Conservation (phyloP, 164 flowering plant species). For the Nymphaea thermarum region DNA sequence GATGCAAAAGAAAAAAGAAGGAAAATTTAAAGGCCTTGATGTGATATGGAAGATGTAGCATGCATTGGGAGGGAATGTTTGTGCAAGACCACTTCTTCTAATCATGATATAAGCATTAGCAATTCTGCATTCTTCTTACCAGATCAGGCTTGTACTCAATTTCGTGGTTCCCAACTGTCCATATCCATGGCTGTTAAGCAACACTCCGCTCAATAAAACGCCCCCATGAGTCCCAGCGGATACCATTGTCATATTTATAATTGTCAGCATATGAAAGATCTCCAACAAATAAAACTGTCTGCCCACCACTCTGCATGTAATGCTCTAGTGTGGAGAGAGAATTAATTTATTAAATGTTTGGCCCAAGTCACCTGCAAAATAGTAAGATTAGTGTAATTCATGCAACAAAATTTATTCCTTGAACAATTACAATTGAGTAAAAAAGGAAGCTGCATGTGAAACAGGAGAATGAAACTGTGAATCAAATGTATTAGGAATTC, state of each 20-base stretch:
- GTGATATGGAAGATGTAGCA: too few relatives aligned
- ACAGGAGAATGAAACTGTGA: too few relatives aligned
- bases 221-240: slow-evolving; percentile 97
- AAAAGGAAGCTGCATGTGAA: too few relatives aligned
- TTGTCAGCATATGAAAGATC: slow-evolving; percentile 98
- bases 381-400: neutral
- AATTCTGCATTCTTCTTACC: slow-evolving; percentile 28
- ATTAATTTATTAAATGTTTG: slow-evolving; percentile 89
- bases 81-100: too few relatives aligned
- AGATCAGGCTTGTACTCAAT: slow-evolving; percentile 79
- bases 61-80: too few relatives aligned
- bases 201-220: slow-evolving; percentile 66
- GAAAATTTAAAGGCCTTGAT: too few relatives aligned
- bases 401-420: too few relatives aligned
- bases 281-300: slow-evolving; percentile 77
- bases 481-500: too few relatives aligned
- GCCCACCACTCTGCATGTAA: slow-evolving; percentile 54
- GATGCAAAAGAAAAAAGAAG: too few relatives aligned
- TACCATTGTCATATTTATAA: slow-evolving; percentile 63
- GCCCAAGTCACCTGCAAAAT: slow-evolving; percentile 76
- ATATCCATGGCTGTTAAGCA: slow-evolving; percentile 96
- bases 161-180: slow-evolving; percentile 96
- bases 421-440: too few relatives aligned
- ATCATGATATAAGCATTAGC: neutral
- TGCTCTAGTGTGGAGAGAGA: slow-evolving; percentile 90